Conservation (phyloP, 768 basidiomycete genomes). For the Tylopilus rubrobrunneus region DNA sequence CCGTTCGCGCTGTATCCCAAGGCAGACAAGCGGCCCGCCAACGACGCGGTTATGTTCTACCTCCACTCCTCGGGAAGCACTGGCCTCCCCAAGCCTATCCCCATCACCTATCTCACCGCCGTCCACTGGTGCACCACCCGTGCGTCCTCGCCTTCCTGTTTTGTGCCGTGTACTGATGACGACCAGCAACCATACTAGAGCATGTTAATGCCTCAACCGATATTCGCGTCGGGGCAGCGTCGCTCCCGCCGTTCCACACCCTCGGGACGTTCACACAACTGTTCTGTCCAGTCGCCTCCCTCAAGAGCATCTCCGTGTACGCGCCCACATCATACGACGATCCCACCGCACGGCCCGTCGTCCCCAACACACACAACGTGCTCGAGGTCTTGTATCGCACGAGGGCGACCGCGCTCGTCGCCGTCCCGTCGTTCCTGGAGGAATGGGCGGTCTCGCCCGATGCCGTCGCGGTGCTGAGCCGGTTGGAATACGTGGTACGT, state of each 20-base stretch:
- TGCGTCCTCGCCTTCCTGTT: conserved; percentile 14
- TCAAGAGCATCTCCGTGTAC: conserved; percentile 14
- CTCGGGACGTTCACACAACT: conserved; percentile 21
- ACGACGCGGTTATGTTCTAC: conserved; percentile 30
- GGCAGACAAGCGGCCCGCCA: background rate
- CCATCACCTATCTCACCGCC: conserved; percentile 29
- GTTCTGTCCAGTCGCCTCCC: conserved; percentile 7
- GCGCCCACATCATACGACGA: conserved; percentile 19
- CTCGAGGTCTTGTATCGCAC: conserved; percentile 17
- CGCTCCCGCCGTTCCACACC: conserved; percentile 23
- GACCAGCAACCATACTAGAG: conserved; percentile 5
- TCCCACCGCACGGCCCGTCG: conserved; percentile 9
- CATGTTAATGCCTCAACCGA: conserved; percentile 5
- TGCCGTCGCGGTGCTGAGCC: conserved; percentile 13
- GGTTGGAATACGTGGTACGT: conserved; percentile 21
- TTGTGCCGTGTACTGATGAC: no score
- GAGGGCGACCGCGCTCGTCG: conserved; percentile 11
- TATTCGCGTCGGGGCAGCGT: conserved; percentile 5
- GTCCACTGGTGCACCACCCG: conserved; percentile 35
- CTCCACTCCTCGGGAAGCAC: conserved; percentile 51
- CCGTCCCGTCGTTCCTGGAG: conserved; percentile 25
- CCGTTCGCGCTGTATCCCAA: conserved; percentile 14
- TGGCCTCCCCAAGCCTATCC: conserved; percentile 43
- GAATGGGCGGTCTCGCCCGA: conserved; percentile 19
- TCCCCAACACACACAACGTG: conserved; percentile 20